phyloP scores from a whole-genome alignment of 2,329 filamentous ascomycete genomes.

The Phyllachora maydis region DNA sequence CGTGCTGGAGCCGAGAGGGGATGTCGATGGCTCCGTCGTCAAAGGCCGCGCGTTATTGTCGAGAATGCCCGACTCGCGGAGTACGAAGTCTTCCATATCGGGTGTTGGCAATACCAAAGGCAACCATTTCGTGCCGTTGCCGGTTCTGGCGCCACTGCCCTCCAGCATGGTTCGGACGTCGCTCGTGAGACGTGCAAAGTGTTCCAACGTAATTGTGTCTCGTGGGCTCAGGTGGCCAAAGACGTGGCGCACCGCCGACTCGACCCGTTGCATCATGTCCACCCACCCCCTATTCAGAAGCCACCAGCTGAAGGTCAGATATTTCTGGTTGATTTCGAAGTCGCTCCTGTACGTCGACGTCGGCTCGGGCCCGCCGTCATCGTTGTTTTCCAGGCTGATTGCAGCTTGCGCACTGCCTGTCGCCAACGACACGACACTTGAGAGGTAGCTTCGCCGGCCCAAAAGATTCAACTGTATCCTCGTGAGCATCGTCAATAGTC shows the following conservation, averaged over 20 bases:
- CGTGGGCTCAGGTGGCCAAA: conserved; percentile 80
- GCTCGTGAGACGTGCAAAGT: conserved; percentile 59
- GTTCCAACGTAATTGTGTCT: conserved; percentile 67
- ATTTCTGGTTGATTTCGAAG: conserved; percentile 88
- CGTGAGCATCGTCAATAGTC: conserved; percentile 77
- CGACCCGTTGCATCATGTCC: conserved; percentile 61
- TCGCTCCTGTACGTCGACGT: conserved; percentile 81
- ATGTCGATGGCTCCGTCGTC: conserved; percentile 9
- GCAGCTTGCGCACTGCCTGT: conserved; percentile 51
- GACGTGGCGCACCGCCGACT: conserved; percentile 68
- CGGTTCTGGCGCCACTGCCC: conserved; percentile 24
- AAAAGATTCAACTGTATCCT: conserved; percentile 93
- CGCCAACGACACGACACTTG: conserved; percentile 80
- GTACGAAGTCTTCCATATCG: conserved; percentile 63
- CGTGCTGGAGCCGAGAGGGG: conserved; percentile 22
- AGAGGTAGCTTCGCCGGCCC: conserved; percentile 84
- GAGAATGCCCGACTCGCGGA: conserved; percentile 67
- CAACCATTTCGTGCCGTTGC: conserved; percentile 49
- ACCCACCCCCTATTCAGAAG: conserved; percentile 79
- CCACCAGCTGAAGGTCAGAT: conserved; percentile 97
- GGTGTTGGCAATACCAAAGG: conserved; percentile 61
- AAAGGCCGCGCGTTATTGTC: conserved; percentile 19
- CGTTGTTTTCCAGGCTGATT: conserved; percentile 83
- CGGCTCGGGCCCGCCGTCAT: conserved; percentile 69
- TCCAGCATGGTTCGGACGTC: conserved; percentile 75